Evolutionary conservation across 2,329 filamentous ascomycete species (phyloP).

Genomic region (Thermomyces lanuginosus): DNA sequence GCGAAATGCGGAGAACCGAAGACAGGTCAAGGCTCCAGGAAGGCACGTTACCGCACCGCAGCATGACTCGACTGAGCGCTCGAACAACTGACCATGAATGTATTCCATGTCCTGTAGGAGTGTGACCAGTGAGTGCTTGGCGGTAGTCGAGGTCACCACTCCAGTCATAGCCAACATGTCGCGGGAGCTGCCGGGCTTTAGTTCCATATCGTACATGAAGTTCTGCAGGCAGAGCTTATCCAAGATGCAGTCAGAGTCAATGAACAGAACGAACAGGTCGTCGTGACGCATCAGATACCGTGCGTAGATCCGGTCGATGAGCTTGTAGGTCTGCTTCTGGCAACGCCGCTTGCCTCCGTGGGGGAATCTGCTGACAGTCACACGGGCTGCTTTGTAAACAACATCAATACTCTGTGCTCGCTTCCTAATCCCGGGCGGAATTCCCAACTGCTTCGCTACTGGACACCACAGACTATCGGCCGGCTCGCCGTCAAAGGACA

Average conservation of each 20-base stretch:
- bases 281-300: conserved; percentile 77
- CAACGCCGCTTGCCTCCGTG: conserved; percentile 90
- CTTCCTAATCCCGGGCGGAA: conserved; percentile 48
- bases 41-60: conserved; percentile 90
- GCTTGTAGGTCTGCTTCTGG: conserved; percentile 80
- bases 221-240: conserved; percentile 87
- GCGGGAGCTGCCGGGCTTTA: conserved; percentile 77
- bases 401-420: conserved; percentile 68
- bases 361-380: conserved; percentile 81
- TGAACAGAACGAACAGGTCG: conserved; percentile 88
- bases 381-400: conserved; percentile 60
- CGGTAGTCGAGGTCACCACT: conserved; percentile 86
- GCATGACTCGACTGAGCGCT: conserved; percentile 84
- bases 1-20: conserved; percentile 89
- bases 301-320: conserved; percentile 84
- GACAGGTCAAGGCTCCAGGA: conserved; percentile 84
- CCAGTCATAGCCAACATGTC: conserved; percentile 97
- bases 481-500: conserved; percentile 84
- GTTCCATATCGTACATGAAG: conserved; percentile 97
- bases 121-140: conserved; percentile 76
- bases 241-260: conserved; percentile 91
- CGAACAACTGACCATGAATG: conserved; percentile 89
- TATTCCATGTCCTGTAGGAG: conserved; percentile 97
- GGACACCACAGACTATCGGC: conserved; percentile 80
- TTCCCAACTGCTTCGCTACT: conserved; percentile 69